Evolutionary conservation across 768 basidiomycete genomes (phyloP), one percentile per base, ranked within the genome.

Genomic region (Lanmaoa pseudosensibilis): DNA sequence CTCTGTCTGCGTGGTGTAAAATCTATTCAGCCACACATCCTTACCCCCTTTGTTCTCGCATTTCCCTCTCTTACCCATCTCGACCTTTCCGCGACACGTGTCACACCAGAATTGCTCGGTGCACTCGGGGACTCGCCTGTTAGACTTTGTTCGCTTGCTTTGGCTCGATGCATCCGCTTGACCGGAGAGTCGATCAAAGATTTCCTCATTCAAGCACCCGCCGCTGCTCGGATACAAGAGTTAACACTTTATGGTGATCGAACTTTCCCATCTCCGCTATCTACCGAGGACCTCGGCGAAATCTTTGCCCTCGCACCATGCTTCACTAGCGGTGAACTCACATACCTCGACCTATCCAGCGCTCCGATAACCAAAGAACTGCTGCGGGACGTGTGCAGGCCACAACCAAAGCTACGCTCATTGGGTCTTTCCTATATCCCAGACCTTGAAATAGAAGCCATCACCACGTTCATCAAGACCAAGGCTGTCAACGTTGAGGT

Each of bases 321-420:
- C 65, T 90, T 99, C 75, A 70, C 75, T 12, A 82, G 77, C 47
- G 90, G 91, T 10, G 72, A 84, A 56, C 77, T 99, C 39, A 80
- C 85, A 12, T 97, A 95, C 72, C 82, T 99, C 59, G 96, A 99
- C 70, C 72, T 99, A 32, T 97, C 95, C 15, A 92, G 89, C 58
- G 77, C 89, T 6, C 88, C 89, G 0, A 62, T 98, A 50, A 88
- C 87, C 6, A 71, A 75, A 44, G 76, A 80, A 9, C 72, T 87
- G 8, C 71, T 87, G 7, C 60, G 65, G 16, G 75, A 78, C 11
- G 67, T 74, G 1, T 85, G 85, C 66, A 79, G 80, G 18, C 73
- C 84, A 8, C 92, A 92, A 69, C 85, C 84, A 3, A 79, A 79
- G 43, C 78, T 99, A 27, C 86, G 95, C 53, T 94, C 93, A 19